A percentile compares a stretch with the other conserved stretches of the same genome.
phyloP scores from a whole-genome alignment of 2,329 filamentous ascomycete species.

The Aspergillus sp. region DNA sequence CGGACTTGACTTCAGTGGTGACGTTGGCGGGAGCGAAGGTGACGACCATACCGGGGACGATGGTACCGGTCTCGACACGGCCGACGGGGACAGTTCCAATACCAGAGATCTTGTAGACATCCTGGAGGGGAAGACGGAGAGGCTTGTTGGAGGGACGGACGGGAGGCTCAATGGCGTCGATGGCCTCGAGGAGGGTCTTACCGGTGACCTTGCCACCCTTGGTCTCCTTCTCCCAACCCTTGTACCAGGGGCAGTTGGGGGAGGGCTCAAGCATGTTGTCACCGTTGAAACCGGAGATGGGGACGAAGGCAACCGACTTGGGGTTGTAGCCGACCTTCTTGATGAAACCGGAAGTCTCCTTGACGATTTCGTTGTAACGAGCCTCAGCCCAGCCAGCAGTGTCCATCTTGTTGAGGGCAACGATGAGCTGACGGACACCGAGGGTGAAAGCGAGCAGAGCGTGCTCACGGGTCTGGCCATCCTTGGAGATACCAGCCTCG shows the following conservation, averaged over 20 bases:
- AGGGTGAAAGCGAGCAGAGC: slow-evolving; percentile 99
- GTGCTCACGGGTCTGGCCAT: slow-evolving; percentile 99
- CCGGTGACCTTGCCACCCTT: slow-evolving; percentile 81
- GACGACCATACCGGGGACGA: slow-evolving; percentile 81
- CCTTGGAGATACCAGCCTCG: slow-evolving; percentile 99
- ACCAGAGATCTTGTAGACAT: slow-evolving; percentile 99
- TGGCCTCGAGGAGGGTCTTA: slow-evolving; percentile 99
- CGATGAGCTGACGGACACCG: slow-evolving; percentile 99
- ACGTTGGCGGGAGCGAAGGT: slow-evolving; percentile 98
- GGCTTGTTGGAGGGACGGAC: slow-evolving; percentile 97
- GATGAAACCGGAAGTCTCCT: slow-evolving; percentile 99
- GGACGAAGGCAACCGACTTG: slow-evolving; percentile 97
- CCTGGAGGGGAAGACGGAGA: slow-evolving; percentile 99
- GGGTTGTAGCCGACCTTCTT: slow-evolving; percentile 99
- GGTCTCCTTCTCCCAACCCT: slow-evolving; percentile 99
- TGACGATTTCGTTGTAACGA: slow-evolving; percentile 98
- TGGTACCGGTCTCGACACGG: slow-evolving; percentile 99
- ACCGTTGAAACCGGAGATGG: slow-evolving; percentile 99
- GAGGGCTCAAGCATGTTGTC: slow-evolving; percentile 98
- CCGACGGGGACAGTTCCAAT: slow-evolving; percentile 99
- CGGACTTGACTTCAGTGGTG: slow-evolving; percentile 99
- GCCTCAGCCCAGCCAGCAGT: slow-evolving; percentile 96
- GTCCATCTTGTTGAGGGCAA: slow-evolving; percentile 99
- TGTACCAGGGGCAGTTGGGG: slow-evolving; percentile 99
- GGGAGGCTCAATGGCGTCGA: slow-evolving; percentile 91